phyloP scores from a whole-genome alignment of 1,284 basidiomycete genomes.

The Cystobasidium slooffiae region DNA sequence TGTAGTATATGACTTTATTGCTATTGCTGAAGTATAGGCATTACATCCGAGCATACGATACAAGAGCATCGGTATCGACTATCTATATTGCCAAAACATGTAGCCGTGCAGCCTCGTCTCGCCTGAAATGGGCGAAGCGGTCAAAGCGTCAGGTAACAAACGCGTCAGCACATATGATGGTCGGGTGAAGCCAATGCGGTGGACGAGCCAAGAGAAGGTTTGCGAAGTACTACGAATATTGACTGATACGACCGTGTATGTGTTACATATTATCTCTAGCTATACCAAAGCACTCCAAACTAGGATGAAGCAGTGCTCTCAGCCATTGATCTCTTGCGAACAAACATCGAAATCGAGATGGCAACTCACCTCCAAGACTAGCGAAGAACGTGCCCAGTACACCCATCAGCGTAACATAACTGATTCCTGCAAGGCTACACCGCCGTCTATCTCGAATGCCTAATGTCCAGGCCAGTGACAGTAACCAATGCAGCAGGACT shows the following conservation, averaged over 20 bases:
- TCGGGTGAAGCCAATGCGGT: too few species aligned
- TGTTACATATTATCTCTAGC: neutral
- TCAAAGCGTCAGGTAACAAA: too few species aligned
- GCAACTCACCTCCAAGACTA: slow-evolving; percentile 31
- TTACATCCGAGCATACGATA: too few species aligned
- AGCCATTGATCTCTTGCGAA: neutral
- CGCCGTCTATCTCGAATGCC: slow-evolving; percentile 18
- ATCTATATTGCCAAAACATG: too few species aligned
- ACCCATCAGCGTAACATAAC: slow-evolving; percentile 33
- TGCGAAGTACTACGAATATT: too few species aligned
- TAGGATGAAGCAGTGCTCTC: neutral
- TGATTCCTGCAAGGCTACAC: slow-evolving; percentile 29
- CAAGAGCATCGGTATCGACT: too few species aligned
- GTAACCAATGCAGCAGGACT: slow-evolving; percentile 28
- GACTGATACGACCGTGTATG: neutral
- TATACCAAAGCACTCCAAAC: slow-evolving; percentile 36
- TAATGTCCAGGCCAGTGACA: slow-evolving; percentile 26
- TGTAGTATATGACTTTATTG: too few species aligned
- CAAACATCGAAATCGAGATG: neutral
- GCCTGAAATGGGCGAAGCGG: too few species aligned
- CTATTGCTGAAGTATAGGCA: too few species aligned
- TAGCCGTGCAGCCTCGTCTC: too few species aligned
- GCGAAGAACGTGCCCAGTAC: slow-evolving; percentile 38
- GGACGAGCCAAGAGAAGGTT: too few species aligned
- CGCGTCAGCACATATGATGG: too few species aligned